phyloP scores from a whole-genome alignment of 805 yeast genomes.

The Limtongia smithiae region DNA sequence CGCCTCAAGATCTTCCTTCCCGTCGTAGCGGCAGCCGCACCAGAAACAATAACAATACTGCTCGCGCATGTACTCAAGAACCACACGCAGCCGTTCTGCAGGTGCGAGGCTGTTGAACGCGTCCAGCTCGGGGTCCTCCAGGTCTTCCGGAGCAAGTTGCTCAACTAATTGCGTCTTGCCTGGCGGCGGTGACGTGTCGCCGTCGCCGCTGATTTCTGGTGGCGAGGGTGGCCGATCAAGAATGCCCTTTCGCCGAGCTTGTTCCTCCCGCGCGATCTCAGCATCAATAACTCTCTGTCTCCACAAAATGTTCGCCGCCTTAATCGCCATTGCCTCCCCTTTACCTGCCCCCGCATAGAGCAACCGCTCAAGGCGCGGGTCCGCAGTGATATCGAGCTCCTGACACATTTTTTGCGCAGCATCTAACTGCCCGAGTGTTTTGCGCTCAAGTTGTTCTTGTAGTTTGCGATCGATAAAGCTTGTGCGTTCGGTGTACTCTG shows the following conservation, averaged over 20 bases:
- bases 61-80: constrained; percentile 43
- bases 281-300: constrained; percentile 17
- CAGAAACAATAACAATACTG: constrained; percentile 47
- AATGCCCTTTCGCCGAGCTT: constrained; percentile 3
- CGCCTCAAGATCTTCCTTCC: constrained; percentile 40
- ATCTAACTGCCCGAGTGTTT: constrained; percentile 15
- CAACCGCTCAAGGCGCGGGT: constrained; percentile 14
- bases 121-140: constrained; percentile 34
- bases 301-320: constrained; percentile 20
- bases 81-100: constrained; percentile 36
- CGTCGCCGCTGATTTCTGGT: constrained; percentile 1
- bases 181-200: not conserved
- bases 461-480: constrained; percentile 5
- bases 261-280: constrained; percentile 1
- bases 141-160: constrained; percentile 7
- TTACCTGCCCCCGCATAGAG: constrained; percentile 2
- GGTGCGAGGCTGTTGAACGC: constrained; percentile 34
- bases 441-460: constrained; percentile 20
- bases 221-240: constrained; percentile 11
- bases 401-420: constrained; percentile 28
- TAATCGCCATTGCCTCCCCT: constrained; percentile 5
- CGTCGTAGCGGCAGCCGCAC: constrained; percentile 46
- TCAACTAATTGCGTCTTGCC: constrained; percentile 3
- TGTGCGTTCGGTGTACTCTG: not conserved
- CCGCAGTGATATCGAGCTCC: constrained; percentile 16